These are phyloP conservation scores for Clonostachys rosea DNA, from an alignment of 2,329 filamentous ascomycete genomes.

Conservation along the genomic window DNA sequence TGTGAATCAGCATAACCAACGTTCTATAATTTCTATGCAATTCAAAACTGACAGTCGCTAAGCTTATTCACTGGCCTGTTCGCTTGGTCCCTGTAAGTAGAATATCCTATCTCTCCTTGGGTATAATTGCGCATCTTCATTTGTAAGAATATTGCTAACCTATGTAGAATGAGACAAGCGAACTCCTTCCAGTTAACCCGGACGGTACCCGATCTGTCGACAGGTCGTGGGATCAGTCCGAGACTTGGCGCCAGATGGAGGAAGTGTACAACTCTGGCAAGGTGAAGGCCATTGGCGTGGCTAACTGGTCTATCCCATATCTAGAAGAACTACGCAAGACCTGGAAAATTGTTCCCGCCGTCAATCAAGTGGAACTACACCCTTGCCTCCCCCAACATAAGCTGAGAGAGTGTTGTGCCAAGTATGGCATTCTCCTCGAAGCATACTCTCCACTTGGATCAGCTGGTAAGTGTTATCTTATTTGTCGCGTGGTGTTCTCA, in stretches of 20 bases:
- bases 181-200: constrained; percentile 11
- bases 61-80: not conserved
- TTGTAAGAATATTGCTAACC: not conserved
- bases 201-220: constrained; percentile 13
- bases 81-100: not conserved
- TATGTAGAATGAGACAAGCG: not conserved
- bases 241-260: constrained; percentile 9
- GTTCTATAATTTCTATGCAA: not conserved
- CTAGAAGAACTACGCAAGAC: constrained; percentile 37
- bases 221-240: not conserved
- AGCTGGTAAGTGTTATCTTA: not conserved
- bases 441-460: constrained; percentile 61
- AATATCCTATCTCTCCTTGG: not conserved
- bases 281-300: constrained; percentile 41
- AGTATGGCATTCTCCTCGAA: constrained; percentile 55
- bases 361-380: constrained; percentile 68
- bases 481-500: not conserved
- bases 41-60: not conserved
- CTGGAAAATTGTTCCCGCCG: constrained; percentile 51
- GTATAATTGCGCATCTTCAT: not conserved
- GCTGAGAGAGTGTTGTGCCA: constrained; percentile 50
- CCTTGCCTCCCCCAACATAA: constrained; percentile 60
- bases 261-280: constrained; percentile 25
- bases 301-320: constrained; percentile 37
- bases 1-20: not conserved